These are phyloP conservation scores for Oryza australiensis DNA, from an alignment of 176 grass and related monocot species.

Conservation along the genomic window DNA sequence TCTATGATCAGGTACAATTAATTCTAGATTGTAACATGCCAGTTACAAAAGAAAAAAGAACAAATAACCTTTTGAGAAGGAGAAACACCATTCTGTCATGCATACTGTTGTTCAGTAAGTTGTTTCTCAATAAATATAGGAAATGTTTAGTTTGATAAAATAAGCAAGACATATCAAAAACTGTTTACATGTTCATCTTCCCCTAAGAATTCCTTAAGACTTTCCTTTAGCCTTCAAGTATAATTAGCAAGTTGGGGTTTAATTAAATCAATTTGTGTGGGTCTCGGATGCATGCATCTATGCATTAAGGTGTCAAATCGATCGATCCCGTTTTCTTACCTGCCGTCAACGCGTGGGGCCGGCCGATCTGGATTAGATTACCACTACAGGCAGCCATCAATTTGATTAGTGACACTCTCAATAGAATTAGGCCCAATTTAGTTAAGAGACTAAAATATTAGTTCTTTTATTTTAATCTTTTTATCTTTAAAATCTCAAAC, in stretches of 20 bases:
- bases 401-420: not conserved
- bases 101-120: not conserved
- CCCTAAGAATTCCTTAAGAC: too few relatives aligned
- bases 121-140: not conserved
- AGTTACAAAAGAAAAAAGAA: not conserved
- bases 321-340: not conserved
- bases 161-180: not conserved
- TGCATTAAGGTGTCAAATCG: conserved; percentile 7
- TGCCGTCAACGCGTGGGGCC: not conserved
- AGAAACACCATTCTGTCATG: not conserved
- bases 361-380: not conserved
- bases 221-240: too few relatives aligned
- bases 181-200: too few relatives aligned
- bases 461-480: too few relatives aligned
- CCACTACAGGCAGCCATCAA: not conserved
- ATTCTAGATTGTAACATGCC: not conserved
- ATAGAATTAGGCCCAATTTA: too few relatives aligned
- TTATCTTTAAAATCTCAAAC: too few relatives aligned
- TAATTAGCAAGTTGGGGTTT: too few relatives aligned
- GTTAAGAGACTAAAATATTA: too few relatives aligned
- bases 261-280: not conserved
- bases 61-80: not conserved
- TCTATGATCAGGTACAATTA: not conserved
- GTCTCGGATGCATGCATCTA: not conserved
- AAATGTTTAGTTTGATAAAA: too few relatives aligned